Percentiles rank a stretch among this genome's conserved stretches.
Conservation (phyloP, 164 flowering plant species). For the Vitis labrusca region DNA sequence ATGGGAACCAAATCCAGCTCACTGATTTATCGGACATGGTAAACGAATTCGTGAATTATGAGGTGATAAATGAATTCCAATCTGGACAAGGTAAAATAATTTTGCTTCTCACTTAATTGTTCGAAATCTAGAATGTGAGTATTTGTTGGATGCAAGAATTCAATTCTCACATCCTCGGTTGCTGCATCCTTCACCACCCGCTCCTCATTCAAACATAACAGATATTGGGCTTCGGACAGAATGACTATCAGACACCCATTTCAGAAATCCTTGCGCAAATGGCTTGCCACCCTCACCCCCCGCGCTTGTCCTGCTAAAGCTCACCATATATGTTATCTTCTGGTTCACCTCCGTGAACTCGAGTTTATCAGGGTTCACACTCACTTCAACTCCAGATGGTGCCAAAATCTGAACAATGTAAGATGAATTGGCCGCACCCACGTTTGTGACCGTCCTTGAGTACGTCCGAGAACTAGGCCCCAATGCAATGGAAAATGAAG, state of each 20-base stretch:
- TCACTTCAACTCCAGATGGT: constrained; percentile 20
- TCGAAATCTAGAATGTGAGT: no score
- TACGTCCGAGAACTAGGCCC: constrained; percentile 17
- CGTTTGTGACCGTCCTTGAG: constrained; percentile 43
- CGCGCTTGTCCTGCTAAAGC: constrained; percentile 8
- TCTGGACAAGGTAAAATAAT: no score
- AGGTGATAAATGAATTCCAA: no score
- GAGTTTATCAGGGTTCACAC: constrained; percentile 14
- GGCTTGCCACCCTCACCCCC: neutral
- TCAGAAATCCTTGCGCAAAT: constrained; percentile 25
- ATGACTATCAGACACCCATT: constrained; percentile 30
- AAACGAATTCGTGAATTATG: no score
- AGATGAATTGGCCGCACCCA: constrained; percentile 23
- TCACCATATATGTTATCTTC: constrained; percentile 24
- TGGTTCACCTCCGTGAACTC: constrained; percentile 21
- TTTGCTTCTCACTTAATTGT: no score
- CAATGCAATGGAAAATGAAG: constrained; percentile 39
- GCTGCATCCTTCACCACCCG: neutral
- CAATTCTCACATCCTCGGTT: no score
- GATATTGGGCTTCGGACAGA: constrained; percentile 36
- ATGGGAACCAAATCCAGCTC: no score
- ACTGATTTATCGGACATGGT: no score
- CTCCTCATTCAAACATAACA: constrained; percentile 12
- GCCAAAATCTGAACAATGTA: constrained; percentile 10
- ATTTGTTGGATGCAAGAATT: no score